Conservation (phyloP, 2,329 filamentous ascomycete species). For the Epichloe baconii region DNA sequence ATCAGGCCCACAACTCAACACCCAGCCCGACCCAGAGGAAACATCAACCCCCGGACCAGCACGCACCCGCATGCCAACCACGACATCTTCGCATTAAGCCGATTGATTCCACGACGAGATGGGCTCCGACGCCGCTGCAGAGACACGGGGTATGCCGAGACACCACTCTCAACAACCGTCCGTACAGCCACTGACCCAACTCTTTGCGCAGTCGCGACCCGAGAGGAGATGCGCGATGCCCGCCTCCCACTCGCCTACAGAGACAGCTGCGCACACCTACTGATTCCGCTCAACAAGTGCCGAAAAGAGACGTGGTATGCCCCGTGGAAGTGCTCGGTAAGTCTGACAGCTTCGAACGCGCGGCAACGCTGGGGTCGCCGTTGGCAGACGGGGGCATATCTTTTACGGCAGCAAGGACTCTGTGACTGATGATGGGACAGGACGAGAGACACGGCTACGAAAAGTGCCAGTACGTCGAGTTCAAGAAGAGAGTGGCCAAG, state of each 20-base stretch:
- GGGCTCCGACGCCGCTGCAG: slow-evolving; percentile 23
- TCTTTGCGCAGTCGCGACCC: slow-evolving; percentile 50
- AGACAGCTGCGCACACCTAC: slow-evolving; percentile 86
- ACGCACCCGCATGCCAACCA: slow-evolving; percentile 8
- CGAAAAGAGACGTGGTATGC: slow-evolving; percentile 84
- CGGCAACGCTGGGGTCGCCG: neutral
- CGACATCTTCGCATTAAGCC: slow-evolving; percentile 14
- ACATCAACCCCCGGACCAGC: slow-evolving; percentile 13
- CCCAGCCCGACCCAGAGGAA: slow-evolving; percentile 15
- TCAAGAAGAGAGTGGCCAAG: slow-evolving; percentile 96
- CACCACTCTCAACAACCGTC: neutral
- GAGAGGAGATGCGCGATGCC: slow-evolving; percentile 89
- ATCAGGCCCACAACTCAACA: slow-evolving; percentile 12
- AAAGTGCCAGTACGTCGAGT: slow-evolving; percentile 98
- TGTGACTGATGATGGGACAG: slow-evolving; percentile 31
- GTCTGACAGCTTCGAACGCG: slow-evolving; percentile 17
- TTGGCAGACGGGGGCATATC: neutral
- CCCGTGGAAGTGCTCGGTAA: slow-evolving; percentile 95
- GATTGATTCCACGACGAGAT: slow-evolving; percentile 22
- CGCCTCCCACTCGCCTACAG: slow-evolving; percentile 81
- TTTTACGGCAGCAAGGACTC: neutral
- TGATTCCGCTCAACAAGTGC: slow-evolving; percentile 94
- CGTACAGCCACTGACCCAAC: neutral
- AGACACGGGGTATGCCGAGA: slow-evolving; percentile 24
- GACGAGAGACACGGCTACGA: slow-evolving; percentile 96